Evolutionary conservation across 2,329 filamentous ascomycete genomes (phyloP).

Genomic region (Didymella segeticola): DNA sequence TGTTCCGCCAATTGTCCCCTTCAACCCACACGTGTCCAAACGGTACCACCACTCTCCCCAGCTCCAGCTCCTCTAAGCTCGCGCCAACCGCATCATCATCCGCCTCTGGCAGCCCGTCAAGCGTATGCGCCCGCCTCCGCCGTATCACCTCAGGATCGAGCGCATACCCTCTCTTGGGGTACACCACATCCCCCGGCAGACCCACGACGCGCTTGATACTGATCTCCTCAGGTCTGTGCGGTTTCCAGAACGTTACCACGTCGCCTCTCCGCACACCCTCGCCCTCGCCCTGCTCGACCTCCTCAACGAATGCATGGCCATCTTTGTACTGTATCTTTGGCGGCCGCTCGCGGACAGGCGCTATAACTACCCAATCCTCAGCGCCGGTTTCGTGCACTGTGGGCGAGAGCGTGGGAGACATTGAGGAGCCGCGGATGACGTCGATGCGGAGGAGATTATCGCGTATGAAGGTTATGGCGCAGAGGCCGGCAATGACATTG

Average conservation of each 20-base stretch:
- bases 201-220: slow-evolving; percentile 85
- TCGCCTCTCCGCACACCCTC: slow-evolving; percentile 53
- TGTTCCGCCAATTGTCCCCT: slow-evolving; percentile 78
- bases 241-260: slow-evolving; percentile 57
- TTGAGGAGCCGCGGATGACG: slow-evolving; percentile 51
- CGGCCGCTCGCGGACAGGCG: slow-evolving; percentile 26
- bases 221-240: slow-evolving; percentile 70
- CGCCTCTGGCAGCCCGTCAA: slow-evolving; percentile 38
- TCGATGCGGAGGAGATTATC: slow-evolving; percentile 50
- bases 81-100: slow-evolving; percentile 25
- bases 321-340: slow-evolving; percentile 24
- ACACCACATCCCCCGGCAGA: slow-evolving; percentile 78
- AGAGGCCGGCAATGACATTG: slow-evolving; percentile 24
- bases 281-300: slow-evolving; percentile 10
- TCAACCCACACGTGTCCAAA: slow-evolving; percentile 93
- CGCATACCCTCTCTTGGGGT: slow-evolving; percentile 53
- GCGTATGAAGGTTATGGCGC: slow-evolving; percentile 43
- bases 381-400: slow-evolving; percentile 48
- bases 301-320: slow-evolving; percentile 1
- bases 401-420: slow-evolving; percentile 56
- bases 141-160: slow-evolving; percentile 39
- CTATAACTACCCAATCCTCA: slow-evolving; percentile 49
- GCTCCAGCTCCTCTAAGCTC: slow-evolving; percentile 19
- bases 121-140: slow-evolving; percentile 26
- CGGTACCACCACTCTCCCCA: slow-evolving; percentile 67